Evolutionary conservation across 2,329 filamentous ascomycete genomes (phyloP), one percentile per base, ranked within the genome.

Genomic region (Cercospora nicotianae): DNA sequence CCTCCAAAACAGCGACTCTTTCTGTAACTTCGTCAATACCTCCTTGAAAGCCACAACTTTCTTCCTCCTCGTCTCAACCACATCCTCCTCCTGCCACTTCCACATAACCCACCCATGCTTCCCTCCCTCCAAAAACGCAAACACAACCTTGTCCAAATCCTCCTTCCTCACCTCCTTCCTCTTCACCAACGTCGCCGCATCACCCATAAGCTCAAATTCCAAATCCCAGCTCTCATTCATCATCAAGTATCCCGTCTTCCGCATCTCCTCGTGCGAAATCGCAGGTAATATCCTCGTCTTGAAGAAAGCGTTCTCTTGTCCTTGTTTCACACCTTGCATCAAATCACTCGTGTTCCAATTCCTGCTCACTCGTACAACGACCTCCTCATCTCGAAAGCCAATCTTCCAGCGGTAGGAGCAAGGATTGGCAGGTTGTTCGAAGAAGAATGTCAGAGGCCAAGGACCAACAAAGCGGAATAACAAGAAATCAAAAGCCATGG

Each of bases 201-300:
- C 81, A 12, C 93, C 82, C 92, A 97, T 97, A 20, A 86, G 85
- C 58, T 85, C 84, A 86, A 94, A 97, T 78, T 97, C 93, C 68
- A 97, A 82, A 78, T 96, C 91, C 90, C 93, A 98, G 69, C 93
- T 87, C 69, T 86, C 87, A 77, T 94, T 91, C 84, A 96, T 91
- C 72, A 95, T 89, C 70, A 96, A 81, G 77, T 96, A 96, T 20
- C 93, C 93, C 31, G 93, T 97, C 85, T 96, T 97, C 73, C 86
- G 83, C 74, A 94, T 83, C 63, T 89, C 84, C 74, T 87, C 81
- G 23, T 88, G 86, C 16, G 89, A 85, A 3, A 94, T 90, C 2
- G 92, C 94, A 1, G 87, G 85, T 69, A 89, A 79, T 57, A 96
- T 80, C 67, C 87, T 84, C 12, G 83, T 83, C 72, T 89, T 83